Base-by-base conservation (phyloP, 345 rosid genomes). In the sweet orange (Citrus sinensis) region DNA sequence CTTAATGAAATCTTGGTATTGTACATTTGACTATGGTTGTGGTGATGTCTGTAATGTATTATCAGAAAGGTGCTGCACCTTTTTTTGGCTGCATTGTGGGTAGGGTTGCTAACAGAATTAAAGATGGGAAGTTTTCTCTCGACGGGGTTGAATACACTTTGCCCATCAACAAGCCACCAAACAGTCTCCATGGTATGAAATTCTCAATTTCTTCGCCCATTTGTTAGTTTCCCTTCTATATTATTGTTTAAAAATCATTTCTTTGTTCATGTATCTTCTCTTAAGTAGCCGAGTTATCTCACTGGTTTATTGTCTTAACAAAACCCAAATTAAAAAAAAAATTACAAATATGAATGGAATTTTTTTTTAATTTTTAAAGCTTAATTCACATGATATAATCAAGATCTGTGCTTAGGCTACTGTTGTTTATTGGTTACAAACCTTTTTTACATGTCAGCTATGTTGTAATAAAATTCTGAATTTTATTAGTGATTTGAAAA, bases 41-140 rank as follows among this genome's bases (percentile, higher is more conserved):
- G 30, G 65, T 59, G 17, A 67, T 80, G 30, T 30, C n/a, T 62
- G 17, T 55, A 40, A 34, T 62, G 17, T 49, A 51, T 71, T 64
- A 81, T 71, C 91, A 96, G 99, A 83, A 90, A 88, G 94, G 97
- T 46, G 83, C 79, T 67, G 89, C 97, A 46, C 97, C 98, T 5
- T 96, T 82, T 84, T 96, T 93, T 51, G 98, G 98, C n/a, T 89
- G 92, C 89, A 93, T 95, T 64, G 98, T 93, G 80, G 98, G 99
- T 37, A 89, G 99, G 71, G 98, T 93, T 9, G 99, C 97, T 2
- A 95, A 95, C 84, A 79, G 97, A 82, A 93, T 95, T 76, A 92
- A 84, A 77, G 89, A 92, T 29, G 99, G 99, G 22, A 96, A 92
- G 77, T 94, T 96, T 71, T 86, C 86, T 67, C 90, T 96, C 0